Conservation (phyloP, 495 filamentous ascomycete species). For the Articulospora tetracladia region DNA sequence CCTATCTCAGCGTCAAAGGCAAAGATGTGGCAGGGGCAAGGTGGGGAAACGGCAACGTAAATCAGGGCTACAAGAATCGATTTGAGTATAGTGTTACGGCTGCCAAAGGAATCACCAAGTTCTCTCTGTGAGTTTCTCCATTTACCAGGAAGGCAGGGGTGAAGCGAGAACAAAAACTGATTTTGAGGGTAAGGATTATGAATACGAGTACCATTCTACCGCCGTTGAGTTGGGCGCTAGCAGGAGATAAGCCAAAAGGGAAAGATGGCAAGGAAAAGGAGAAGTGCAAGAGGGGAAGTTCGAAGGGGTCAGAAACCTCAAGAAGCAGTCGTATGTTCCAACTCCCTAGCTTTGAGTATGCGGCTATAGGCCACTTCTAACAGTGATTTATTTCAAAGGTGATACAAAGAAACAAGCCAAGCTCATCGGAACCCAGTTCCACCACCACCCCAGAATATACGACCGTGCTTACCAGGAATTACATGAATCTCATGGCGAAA, state of each 20-base stretch:
- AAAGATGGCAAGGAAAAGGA: not conserved
- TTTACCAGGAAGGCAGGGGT: not conserved
- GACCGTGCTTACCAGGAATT: not conserved
- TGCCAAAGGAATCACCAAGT: not conserved
- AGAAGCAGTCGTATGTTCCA: not conserved
- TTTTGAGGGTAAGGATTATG: conserved; percentile 1
- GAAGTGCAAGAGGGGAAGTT: not conserved
- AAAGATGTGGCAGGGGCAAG: conserved; percentile 2
- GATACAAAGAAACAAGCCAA: not conserved
- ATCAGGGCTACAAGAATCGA: conserved; percentile 4
- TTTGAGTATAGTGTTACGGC: conserved; percentile 10
- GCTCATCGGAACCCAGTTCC: not conserved
- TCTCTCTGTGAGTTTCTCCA: conserved; percentile 2
- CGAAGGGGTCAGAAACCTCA: not conserved
- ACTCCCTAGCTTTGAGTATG: not conserved
- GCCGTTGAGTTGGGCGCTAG: not conserved
- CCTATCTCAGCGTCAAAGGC: not conserved
- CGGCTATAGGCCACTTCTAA: not conserved
- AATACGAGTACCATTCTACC: conserved; percentile 6
- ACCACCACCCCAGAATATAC: not conserved
- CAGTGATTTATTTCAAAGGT: not conserved
- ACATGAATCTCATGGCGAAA: not conserved
- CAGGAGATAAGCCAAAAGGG: not conserved
- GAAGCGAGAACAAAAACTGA: not conserved
- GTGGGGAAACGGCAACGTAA: conserved; percentile 4